phyloP scores from a whole-genome alignment of 2,329 filamentous ascomycete genomes.

The Clarireedia monteithiana region DNA sequence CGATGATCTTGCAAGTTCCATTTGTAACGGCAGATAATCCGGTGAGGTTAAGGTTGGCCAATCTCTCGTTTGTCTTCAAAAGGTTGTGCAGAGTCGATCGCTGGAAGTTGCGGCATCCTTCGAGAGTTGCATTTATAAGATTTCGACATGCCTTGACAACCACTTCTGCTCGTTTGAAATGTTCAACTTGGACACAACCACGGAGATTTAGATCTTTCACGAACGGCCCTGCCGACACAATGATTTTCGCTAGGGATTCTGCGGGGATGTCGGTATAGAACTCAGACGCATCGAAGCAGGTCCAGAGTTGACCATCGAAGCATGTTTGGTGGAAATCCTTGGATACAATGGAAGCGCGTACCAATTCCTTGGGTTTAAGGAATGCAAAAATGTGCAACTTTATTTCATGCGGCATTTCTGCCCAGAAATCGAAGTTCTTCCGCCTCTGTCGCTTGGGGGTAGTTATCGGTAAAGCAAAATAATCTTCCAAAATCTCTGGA shows the following conservation, averaged over 20 bases:
- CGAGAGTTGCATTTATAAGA: slow-evolving; percentile 76
- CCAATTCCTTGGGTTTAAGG: slow-evolving; percentile 71
- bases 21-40: slow-evolving; percentile 76
- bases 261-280: slow-evolving; percentile 86
- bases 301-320: slow-evolving; percentile 94
- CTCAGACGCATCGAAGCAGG: slow-evolving; percentile 70
- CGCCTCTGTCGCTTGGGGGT: slow-evolving; percentile 24
- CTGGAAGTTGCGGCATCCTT: slow-evolving; percentile 82
- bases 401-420: slow-evolving; percentile 72
- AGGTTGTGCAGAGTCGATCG: slow-evolving; percentile 71
- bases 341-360: slow-evolving; percentile 69
- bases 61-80: slow-evolving; percentile 61
- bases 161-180: slow-evolving; percentile 68
- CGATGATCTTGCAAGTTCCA: slow-evolving; percentile 77
- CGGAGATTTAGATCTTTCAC: slow-evolving; percentile 83
- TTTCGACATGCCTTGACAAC: slow-evolving; percentile 82
- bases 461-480: slow-evolving; percentile 22
- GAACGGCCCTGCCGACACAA: slow-evolving; percentile 79
- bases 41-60: slow-evolving; percentile 81
- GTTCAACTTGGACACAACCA: slow-evolving; percentile 82
- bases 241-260: slow-evolving; percentile 75
- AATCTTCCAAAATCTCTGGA: slow-evolving; percentile 26
- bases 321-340: slow-evolving; percentile 74
- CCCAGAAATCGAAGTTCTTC: slow-evolving; percentile 62
- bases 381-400: slow-evolving; percentile 70